phyloP scores from a whole-genome alignment of 495 filamentous ascomycete species.

The Lindgomyces ingoldianus region DNA sequence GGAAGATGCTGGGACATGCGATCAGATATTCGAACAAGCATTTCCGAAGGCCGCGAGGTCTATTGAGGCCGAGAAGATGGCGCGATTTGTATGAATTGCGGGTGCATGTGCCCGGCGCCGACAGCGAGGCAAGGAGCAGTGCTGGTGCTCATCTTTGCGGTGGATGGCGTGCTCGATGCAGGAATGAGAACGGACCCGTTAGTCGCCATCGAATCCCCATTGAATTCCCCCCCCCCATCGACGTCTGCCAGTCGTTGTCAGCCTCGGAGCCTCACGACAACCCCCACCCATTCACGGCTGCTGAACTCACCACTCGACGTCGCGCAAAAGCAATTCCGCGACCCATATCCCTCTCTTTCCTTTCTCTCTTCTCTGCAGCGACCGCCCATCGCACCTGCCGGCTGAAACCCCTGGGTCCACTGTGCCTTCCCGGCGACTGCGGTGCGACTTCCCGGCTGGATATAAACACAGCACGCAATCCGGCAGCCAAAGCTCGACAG shows the following conservation, averaged over 20 bases:
- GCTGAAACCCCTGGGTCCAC: background rate
- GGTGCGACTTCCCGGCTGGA: background rate
- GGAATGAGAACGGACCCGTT: background rate
- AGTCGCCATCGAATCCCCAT: background rate
- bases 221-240: no score
- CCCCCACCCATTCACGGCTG: background rate
- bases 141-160: conserved; percentile 1
- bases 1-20: background rate
- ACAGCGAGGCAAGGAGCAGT: background rate
- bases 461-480: conserved; percentile 29
- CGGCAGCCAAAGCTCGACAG: conserved; percentile 20
- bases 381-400: background rate
- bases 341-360: background rate
- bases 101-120: no score
- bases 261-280: background rate
- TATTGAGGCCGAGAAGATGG: background rate
- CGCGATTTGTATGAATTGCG: background rate
- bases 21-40: no score
- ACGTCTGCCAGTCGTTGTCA: no score
- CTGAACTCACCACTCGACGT: no score
- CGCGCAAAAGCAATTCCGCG: conserved; percentile 9
- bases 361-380: background rate
- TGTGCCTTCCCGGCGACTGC: background rate
- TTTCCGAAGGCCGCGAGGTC: background rate
- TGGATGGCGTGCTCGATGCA: conserved; percentile 6